Evolutionary conservation across 1,139 yeast genomes (phyloP), one percentile per base, ranked within the genome.

Genomic region (Candida tunisiensis): DNA sequence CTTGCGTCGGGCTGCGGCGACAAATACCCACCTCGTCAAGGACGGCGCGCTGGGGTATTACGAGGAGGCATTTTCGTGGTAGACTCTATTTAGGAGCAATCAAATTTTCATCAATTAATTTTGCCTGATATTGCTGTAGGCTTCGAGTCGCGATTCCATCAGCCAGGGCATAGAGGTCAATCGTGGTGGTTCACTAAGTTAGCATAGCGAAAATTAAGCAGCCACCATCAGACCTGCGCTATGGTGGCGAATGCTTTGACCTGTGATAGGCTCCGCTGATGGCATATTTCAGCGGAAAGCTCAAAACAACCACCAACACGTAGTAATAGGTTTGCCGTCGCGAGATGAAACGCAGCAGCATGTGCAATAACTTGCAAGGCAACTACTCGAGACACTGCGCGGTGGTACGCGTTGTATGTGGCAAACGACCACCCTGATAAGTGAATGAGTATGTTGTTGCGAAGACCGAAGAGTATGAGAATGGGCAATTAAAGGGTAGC

Each of bases 381-480:
- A 1, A 61, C 45, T 3, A 68, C 49, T 31, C 79, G 50, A 1
- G 79, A 61, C 2, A 69, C 41, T 60, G 78, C 74, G 27, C 74
- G 53, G 40, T 74, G 82, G 54, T 64, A 36, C 54, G 56, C 35
- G 60, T 69, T 65, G 39, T 66, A 72, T 0, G 73, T 62, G 3
- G 78, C 52, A 42, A 65, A 73, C 23, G 72, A 65, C 69, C 77
- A 63, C 9, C 75, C 68, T 0, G 80, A 69, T 3, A 68, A 23
- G 57, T 63, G 56, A 28, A 68, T 65, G 9, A 71, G 45, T 21
- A 72, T 41, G 39, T 73, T 73, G 44, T 62, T 71, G 40, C 82
- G 49, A 17, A 77, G 69, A 0, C 75, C 77, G 52, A 72, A 61
- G 20, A 67, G 45, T 14, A 70, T 55, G 16, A 72, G 40, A 20